Evolutionary conservation across 1,284 basidiomycete species (phyloP), one percentile per base, ranked within the genome.

Genomic region (Meripilus lineatus): DNA sequence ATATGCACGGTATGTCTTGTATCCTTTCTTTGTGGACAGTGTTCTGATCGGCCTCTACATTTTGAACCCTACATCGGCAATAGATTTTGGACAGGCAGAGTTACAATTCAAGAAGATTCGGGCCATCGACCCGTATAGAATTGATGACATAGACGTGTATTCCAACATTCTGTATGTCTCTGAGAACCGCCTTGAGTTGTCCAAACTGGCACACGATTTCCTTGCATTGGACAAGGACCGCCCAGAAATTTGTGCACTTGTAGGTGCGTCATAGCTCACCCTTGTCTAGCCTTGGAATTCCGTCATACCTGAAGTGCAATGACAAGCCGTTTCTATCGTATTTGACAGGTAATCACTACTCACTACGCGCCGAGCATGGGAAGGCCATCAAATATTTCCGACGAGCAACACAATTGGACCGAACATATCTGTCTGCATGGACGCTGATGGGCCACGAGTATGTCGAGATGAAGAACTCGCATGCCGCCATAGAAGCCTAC

Each of bases 391-490:
- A 89, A 57, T 96, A 97, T 64, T 99, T 99, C 68, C 80, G 87
- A 53, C 80, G 94, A 46, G 94, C 95, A 7, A 89, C 95, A 15
- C 86, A 94, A 56, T 79, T 99, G 40, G 95, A 99, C 65, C 79
- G 89, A 50, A 93, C 90, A 4, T 99, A 94, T 65, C 74, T 98
- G 18, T 88, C 92, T 3, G 96, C 96, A 3, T 99, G 96, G 96
- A 98, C 95, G n/a, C 66, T 99, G 50, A 93, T 99, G 85, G 96
- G 96, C 0, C 96, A 99, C 64, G 96, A 98, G 64, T 99, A 93
- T 59, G 88, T 99, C 44, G 96, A 99, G 69, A 83, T 98, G 77
- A 98, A 98, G 67, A 99, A 99, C 66, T 92, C 92, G 14, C 94
- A 98, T 71, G 95, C 96, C 2, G 96, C 96, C 1, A 95, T 98